phyloP scores from a whole-genome alignment of 345 rosid species.

The Brassica juncea region DNA sequence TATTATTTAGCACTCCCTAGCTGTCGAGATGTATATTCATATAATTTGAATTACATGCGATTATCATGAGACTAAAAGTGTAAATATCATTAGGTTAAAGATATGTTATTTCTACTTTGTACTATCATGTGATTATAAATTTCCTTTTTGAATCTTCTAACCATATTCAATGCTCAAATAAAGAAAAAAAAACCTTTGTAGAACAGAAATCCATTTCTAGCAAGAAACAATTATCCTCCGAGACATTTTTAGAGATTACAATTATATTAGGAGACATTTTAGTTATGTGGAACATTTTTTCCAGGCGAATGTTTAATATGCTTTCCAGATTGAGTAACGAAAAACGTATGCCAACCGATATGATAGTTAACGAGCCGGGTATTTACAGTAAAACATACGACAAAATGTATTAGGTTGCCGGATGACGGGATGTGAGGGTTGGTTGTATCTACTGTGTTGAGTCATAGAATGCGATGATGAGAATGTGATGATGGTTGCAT shows the following conservation, averaged over 20 bases:
- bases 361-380: too few species aligned
- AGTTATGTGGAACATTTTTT: too few species aligned
- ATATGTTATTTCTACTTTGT: neutral
- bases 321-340: too few species aligned
- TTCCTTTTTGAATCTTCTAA: neutral
- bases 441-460: too few species aligned
- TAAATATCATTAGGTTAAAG: conserved; percentile 24
- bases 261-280: too few species aligned
- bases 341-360: too few species aligned
- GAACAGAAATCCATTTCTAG: neutral
- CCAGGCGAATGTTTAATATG: too few species aligned
- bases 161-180: neutral
- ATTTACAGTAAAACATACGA: too few species aligned
- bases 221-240: neutral
- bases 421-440: too few species aligned
- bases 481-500: too few species aligned
- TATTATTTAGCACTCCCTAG: neutral
- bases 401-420: too few species aligned
- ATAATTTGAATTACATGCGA: neutral
- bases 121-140: conserved; percentile 13
- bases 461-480: too few species aligned
- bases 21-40: conserved; percentile 8
- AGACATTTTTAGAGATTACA: neutral
- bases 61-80: neutral
- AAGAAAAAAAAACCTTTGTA: neutral